These are phyloP conservation scores for Ceratocystis albifundus DNA, from an alignment of 2,329 filamentous ascomycete species.

Conservation along the genomic window DNA sequence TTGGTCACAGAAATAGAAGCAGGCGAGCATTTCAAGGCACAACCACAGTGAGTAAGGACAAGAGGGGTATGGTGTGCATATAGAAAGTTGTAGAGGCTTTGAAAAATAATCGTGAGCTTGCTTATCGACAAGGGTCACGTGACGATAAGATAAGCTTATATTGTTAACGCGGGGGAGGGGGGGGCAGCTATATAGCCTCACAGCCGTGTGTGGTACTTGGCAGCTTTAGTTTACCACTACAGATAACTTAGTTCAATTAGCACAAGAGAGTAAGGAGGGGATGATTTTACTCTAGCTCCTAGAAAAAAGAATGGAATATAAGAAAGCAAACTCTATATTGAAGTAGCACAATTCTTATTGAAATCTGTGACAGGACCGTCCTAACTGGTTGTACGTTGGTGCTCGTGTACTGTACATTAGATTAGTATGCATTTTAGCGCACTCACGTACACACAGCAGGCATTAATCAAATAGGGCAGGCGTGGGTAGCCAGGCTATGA, in stretches of 20 bases:
- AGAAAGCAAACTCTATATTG: too few species aligned
- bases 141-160: constrained; percentile 7
- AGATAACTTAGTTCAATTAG: too few species aligned
- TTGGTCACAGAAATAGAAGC: not conserved
- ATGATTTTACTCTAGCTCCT: too few species aligned
- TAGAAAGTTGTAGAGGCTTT: not conserved
- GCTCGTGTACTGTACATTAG: too few species aligned
- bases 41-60: too few species aligned
- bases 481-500: not conserved
- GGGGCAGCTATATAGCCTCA: not conserved
- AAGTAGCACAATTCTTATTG: too few species aligned
- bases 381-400: too few species aligned
- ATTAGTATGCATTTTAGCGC: not conserved
- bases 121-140: constrained; percentile 10
- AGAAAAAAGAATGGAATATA: too few species aligned
- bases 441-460: not conserved
- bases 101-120: not conserved
- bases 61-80: not conserved
- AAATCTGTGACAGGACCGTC: too few species aligned
- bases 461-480: not conserved
- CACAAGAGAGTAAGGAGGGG: too few species aligned
- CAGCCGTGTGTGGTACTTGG: not conserved
- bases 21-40: not conserved
- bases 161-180: not conserved
- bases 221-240: not conserved